Conservation (phyloP, 2,329 filamentous ascomycete species). For the Fusarium sp. region DNA sequence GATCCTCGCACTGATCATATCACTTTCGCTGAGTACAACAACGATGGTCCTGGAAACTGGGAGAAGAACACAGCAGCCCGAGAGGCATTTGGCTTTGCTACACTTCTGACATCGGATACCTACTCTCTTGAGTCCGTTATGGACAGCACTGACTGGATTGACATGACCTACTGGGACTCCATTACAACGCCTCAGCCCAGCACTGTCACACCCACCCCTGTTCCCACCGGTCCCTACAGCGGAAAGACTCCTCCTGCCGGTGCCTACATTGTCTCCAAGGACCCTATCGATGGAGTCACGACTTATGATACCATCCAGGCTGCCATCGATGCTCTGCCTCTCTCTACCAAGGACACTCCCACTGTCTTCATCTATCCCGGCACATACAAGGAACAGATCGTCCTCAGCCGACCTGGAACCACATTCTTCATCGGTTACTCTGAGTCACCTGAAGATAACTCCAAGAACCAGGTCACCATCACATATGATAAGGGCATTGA, state of each 20-base stretch:
- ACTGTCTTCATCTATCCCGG: slow-evolving; percentile 40
- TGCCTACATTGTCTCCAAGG: slow-evolving; percentile 34
- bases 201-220: slow-evolving; percentile 14
- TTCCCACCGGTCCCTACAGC: slow-evolving; percentile 45
- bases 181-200: slow-evolving; percentile 36
- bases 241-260: slow-evolving; percentile 48
- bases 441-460: slow-evolving; percentile 37
- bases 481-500: slow-evolving; percentile 37
- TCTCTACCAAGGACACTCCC: slow-evolving; percentile 39
- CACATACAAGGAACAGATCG: slow-evolving; percentile 36
- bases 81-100: slow-evolving; percentile 31
- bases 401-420: slow-evolving; percentile 23
- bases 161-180: slow-evolving; percentile 32
- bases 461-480: slow-evolving; percentile 36
- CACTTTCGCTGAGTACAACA: slow-evolving; percentile 66
- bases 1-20: slow-evolving; percentile 67
- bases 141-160: slow-evolving; percentile 40
- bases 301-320: slow-evolving; percentile 28
- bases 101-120: slow-evolving; percentile 28
- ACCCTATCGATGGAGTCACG: slow-evolving; percentile 19
- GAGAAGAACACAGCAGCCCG: slow-evolving; percentile 35
- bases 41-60: slow-evolving; percentile 56
- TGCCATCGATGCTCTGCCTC: slow-evolving; percentile 53
- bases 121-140: slow-evolving; percentile 30
- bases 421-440: slow-evolving; percentile 38